A percentile compares a stretch with the other conserved stretches of the same genome.
These are phyloP conservation scores for Xylaria digitata DNA, from an alignment of 2,329 filamentous ascomycete species.

Conservation along the genomic window DNA sequence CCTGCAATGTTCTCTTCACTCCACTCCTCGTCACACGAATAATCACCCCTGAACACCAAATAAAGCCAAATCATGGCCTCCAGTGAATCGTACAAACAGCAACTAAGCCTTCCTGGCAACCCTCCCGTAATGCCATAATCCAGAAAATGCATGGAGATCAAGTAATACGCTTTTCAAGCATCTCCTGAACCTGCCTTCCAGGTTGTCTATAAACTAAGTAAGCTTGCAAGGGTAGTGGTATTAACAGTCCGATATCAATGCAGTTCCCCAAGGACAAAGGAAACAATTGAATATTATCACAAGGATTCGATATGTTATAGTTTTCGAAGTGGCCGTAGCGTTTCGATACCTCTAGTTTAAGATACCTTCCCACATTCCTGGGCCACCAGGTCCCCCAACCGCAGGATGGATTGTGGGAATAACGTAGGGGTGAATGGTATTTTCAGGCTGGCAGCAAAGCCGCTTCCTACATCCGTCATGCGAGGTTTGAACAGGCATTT, in stretches of 20 bases:
- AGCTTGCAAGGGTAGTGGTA: conserved; percentile 50
- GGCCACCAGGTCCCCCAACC: conserved; percentile 63
- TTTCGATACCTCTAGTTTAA: conserved; percentile 59
- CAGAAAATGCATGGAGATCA: conserved; percentile 56
- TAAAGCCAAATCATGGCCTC: conserved; percentile 37
- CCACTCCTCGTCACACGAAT: conserved; percentile 35
- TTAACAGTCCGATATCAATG: conserved; percentile 46
- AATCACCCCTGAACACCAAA: conserved; percentile 49
- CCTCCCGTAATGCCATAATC: conserved; percentile 52
- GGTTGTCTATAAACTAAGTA: conserved; percentile 52
- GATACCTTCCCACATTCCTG: conserved; percentile 75
- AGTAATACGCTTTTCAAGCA: conserved; percentile 56
- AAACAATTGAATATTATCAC: conserved; percentile 50
- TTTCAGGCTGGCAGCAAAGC: conserved; percentile 73
- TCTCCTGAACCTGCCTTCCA: conserved; percentile 49
- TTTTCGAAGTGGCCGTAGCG: conserved; percentile 22
- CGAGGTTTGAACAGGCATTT: conserved; percentile 51
- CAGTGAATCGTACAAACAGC: conserved; percentile 48
- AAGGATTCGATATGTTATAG: conserved; percentile 40
- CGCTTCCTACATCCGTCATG: conserved; percentile 68
- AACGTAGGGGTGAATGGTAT: conserved; percentile 58
- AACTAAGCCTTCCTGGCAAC: conserved; percentile 41
- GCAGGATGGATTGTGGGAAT: conserved; percentile 61
- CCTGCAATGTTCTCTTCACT: conserved; percentile 32
- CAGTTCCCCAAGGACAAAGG: conserved; percentile 47